Conservation (phyloP, 208 protist species). For the Acanthamoeba sp. region DNA sequence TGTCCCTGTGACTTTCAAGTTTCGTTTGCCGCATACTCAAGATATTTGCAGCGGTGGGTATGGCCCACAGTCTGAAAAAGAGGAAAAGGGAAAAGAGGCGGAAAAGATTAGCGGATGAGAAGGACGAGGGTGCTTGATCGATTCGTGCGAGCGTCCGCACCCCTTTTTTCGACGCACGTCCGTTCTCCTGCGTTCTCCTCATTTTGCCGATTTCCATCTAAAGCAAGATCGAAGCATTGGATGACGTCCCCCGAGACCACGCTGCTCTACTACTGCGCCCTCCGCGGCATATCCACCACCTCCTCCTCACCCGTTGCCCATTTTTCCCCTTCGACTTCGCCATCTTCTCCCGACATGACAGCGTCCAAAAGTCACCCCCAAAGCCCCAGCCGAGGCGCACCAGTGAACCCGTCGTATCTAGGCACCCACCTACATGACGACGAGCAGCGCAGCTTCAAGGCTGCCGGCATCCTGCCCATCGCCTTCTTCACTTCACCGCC, state of each 20-base stretch:
- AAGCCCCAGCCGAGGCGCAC: neutral
- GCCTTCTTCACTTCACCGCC: constrained; percentile 45
- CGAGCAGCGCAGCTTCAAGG: neutral
- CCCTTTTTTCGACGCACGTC: no score
- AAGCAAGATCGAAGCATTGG: neutral
- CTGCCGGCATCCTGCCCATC: constrained; percentile 27
- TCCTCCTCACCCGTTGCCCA: neutral
- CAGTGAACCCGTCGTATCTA: neutral
- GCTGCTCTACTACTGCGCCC: constrained; percentile 4
- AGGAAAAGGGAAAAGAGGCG: no score
- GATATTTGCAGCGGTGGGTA: no score
- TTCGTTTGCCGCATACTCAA: no score
- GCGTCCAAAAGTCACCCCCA: no score
- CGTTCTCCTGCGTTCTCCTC: neutral
- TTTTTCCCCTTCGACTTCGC: neutral
- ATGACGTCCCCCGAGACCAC: neutral
- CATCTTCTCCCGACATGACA: neutral
- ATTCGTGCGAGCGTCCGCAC: no score
- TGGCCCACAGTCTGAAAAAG: no score
- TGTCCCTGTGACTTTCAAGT: neutral
- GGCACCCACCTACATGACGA: neutral
- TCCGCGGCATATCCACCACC: neutral
- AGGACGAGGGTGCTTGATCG: no score
- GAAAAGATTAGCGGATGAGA: no score
- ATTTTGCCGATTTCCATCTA: neutral